Base-by-base conservation (phyloP, 208 protist species). In the Trypanosoma grayi region DNA sequence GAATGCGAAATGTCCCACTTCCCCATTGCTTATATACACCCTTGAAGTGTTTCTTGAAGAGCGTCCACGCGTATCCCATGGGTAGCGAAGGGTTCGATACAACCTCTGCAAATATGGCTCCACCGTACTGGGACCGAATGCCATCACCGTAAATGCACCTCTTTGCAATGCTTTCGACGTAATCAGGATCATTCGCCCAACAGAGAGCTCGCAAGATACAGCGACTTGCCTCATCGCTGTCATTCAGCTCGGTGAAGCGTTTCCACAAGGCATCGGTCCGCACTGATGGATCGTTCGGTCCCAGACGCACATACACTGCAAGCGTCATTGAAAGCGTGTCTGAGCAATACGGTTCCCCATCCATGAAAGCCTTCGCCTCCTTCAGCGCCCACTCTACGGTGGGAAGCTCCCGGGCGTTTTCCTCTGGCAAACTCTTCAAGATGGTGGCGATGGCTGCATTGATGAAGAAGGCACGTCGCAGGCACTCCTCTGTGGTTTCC, bases 1-100 rank as follows among this genome's bases (percentile, higher is more conserved):
- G 85, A 48, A 95, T 95, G 45, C 86, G 86, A 68, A 95, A 95
- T 64, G 92, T 85, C 18, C 90, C 90, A 28, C 76, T 74, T 31
- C 90, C 90, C 90, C 90, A 95, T 73, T 92, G 85, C 61, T 66
- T 61, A n/a, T 88, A 66, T 18, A 95, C 69, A n/a, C 66, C 73
- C 0, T 70, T 48, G 57, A 92, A 93, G 65, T 90, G 72, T 13
- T 66, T 62, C 59, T 83, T 73, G 55, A 95, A 95, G 31, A 83
- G 78, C 13, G 69, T 58, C 87, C 90, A 95, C 40, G 88, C 55
- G 54, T 83, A 77, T 11, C 57, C 66, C 18, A 46, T 48, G 9
- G 57, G 60, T 37, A 94, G 67, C 33, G 56, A 73, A 2, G 63
- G 55, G 61, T 93, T 95, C 8, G 44, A 27, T 14, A 72, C 27